Conservation (phyloP, 2,329 filamentous ascomycete species). For the Karstenula rhodostoma region DNA sequence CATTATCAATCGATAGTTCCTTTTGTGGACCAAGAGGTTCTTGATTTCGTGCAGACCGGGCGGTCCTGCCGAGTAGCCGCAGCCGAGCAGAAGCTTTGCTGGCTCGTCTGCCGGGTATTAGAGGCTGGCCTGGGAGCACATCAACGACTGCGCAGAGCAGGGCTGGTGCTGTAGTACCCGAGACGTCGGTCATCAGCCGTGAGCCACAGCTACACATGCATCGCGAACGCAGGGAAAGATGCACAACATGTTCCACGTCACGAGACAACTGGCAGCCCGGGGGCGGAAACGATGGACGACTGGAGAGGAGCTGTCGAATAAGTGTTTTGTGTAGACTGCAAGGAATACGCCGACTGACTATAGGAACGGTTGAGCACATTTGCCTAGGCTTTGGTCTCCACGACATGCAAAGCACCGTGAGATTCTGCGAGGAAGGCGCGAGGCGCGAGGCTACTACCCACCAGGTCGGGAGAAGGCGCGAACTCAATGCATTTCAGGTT, state of each 20-base stretch:
- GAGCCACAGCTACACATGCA: constrained; percentile 1
- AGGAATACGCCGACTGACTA: not conserved
- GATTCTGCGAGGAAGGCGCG: too few species aligned
- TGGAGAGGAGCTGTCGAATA: not conserved
- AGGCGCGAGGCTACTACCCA: too few species aligned
- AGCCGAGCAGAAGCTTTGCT: not conserved
- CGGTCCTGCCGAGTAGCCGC: constrained; percentile 4
- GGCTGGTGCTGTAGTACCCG: constrained; percentile 6
- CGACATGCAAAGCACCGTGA: too few species aligned
- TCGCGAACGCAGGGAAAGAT: constrained; percentile 9
- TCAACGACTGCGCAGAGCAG: constrained; percentile 1
- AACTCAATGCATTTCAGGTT: not conserved
- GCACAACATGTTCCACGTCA: constrained; percentile 8
- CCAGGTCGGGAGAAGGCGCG: not conserved
- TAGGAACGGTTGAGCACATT: not conserved
- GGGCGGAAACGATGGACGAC: not conserved
- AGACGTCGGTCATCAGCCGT: constrained; percentile 5
- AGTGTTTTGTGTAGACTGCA: not conserved
- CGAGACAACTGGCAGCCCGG: not conserved
- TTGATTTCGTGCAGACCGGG: not conserved
- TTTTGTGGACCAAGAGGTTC: not conserved
- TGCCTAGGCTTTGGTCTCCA: not conserved
- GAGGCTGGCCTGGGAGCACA: not conserved
- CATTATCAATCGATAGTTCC: constrained; percentile 2
- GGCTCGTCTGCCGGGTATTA: not conserved